phyloP scores from a whole-genome alignment of 2,329 filamentous ascomycete species.

The Ceratocystis alfenasii region DNA sequence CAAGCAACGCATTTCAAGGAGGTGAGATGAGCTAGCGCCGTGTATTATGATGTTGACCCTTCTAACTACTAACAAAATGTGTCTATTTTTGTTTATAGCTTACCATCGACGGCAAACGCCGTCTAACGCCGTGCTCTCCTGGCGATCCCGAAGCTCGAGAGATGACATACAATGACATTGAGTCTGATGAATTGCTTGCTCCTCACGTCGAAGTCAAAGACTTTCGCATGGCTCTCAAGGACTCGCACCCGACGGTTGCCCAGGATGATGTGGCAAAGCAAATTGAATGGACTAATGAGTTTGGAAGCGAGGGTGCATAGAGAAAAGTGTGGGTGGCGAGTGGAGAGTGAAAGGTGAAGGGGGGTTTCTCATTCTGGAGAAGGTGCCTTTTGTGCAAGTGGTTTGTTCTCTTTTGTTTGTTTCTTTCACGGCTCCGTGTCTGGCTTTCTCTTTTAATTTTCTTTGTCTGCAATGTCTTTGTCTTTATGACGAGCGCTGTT shows the following conservation, averaged over 20 bases:
- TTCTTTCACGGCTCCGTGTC: not conserved
- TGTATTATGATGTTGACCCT: not conserved
- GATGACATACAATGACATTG: slow-evolving; percentile 86
- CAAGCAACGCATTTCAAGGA: slow-evolving; percentile 96
- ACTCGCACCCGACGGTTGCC: slow-evolving; percentile 80
- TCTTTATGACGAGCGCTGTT: slow-evolving; percentile 2
- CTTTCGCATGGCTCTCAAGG: slow-evolving; percentile 83
- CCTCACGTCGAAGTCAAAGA: slow-evolving; percentile 81
- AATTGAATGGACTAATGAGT: slow-evolving; percentile 89
- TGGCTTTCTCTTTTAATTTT: not conserved
- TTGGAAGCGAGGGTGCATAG: slow-evolving; percentile 73
- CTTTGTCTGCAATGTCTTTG: slow-evolving; percentile 2
- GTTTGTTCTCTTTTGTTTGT: not conserved
- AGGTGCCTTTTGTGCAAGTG: not conserved
- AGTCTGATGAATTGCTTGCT: slow-evolving; percentile 72
- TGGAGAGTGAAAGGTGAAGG: too few relatives aligned
- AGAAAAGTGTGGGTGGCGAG: not conserved
- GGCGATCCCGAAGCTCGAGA: slow-evolving; percentile 76
- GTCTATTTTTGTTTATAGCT: slow-evolving; percentile 39
- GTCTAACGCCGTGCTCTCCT: slow-evolving; percentile 83
- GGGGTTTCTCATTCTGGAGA: too few relatives aligned
- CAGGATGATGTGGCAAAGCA: slow-evolving; percentile 72
- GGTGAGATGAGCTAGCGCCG: slow-evolving; percentile 37
- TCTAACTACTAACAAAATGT: slow-evolving; percentile 13
- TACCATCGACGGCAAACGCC: slow-evolving; percentile 52